Evolutionary conservation across 2,329 filamentous ascomycete species (phyloP).

Genomic region (Diaporthe citrichinensis): DNA sequence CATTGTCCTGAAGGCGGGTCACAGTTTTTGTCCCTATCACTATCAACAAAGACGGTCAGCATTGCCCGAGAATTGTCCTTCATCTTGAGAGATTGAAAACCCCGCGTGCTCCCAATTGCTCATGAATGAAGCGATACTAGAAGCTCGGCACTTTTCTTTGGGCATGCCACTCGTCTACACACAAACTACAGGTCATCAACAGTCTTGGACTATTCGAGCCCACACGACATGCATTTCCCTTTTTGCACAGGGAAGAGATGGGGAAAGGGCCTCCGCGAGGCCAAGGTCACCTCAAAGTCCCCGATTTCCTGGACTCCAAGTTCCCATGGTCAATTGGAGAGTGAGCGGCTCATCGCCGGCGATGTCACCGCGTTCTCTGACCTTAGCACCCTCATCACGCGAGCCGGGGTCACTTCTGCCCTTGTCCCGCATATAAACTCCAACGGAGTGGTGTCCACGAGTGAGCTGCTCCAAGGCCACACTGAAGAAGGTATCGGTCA

Average conservation of each 20-base stretch:
- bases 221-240: constrained; percentile 14
- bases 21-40: not conserved
- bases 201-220: not conserved
- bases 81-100: not conserved
- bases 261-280: not conserved
- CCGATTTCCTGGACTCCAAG: not conserved
- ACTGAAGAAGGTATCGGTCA: not conserved
- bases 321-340: constrained; percentile 3
- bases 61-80: not conserved
- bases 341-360: constrained; percentile 16
- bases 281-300: not conserved
- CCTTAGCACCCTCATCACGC: not conserved
- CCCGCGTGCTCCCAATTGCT: not conserved
- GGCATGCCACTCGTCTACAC: not conserved
- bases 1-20: not conserved
- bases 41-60: not conserved
- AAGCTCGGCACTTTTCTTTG: not conserved
- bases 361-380: constrained; percentile 6
- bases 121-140: not conserved
- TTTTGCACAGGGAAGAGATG: constrained; percentile 9
- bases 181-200: not conserved
- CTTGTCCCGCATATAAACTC: constrained; percentile 11
- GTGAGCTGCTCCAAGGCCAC: not conserved
- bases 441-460: constrained; percentile 14
- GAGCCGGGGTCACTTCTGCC: not conserved